Conservation (phyloP, 306 rosid genomes). For the Datisca glomerata region DNA sequence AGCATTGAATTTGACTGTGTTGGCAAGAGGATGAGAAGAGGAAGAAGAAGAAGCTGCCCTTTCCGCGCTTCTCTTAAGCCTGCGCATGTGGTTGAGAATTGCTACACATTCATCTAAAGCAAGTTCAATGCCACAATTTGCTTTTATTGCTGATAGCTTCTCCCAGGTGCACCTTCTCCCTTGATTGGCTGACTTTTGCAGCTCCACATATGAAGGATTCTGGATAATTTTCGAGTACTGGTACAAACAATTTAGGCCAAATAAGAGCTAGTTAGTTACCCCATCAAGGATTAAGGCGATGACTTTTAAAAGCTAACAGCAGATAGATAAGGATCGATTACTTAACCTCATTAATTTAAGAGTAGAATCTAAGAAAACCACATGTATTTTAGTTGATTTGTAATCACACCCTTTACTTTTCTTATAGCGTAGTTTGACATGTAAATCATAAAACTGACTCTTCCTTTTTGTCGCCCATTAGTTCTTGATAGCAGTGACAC, state of each 20-base stretch:
- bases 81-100: slow-evolving; percentile 82
- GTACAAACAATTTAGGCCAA: neutral
- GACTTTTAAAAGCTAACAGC: no score
- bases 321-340: no score
- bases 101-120: slow-evolving; percentile 86
- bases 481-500: no score
- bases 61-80: slow-evolving; percentile 61
- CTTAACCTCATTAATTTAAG: no score
- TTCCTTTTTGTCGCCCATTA: no score
- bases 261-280: no score
- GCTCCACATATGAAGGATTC: slow-evolving; percentile 77
- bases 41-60: slow-evolving; percentile 76
- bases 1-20: slow-evolving; percentile 46
- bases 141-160: slow-evolving; percentile 93
- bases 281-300: no score
- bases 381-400: no score
- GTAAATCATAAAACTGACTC: no score
- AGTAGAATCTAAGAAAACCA: no score
- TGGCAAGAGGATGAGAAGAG: slow-evolving; percentile 49
- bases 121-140: slow-evolving; percentile 90
- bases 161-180: slow-evolving; percentile 98
- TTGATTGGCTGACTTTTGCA: slow-evolving; percentile 95
- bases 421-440: no score
- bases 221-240: slow-evolving; percentile 88
- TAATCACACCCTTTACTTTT: no score